Percentiles rank a stretch among this genome's conserved stretches.
These are phyloP conservation scores for Zygosaccharomyces rouxii DNA, from an alignment of 805 yeast genomes.

Conservation along the genomic window DNA sequence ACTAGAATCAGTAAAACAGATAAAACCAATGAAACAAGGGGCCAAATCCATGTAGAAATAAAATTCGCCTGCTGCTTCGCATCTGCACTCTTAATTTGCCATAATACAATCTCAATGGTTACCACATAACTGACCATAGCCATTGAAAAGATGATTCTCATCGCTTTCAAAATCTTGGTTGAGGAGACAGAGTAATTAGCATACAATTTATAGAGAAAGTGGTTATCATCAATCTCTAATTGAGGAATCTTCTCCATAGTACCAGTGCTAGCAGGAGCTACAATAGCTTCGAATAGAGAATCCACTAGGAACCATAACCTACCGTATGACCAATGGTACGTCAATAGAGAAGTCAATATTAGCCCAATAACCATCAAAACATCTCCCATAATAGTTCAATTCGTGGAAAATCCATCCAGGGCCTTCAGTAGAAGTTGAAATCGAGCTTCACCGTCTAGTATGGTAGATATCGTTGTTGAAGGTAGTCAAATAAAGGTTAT, in stretches of 20 bases:
- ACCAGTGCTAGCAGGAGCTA: slow-evolving; percentile 10
- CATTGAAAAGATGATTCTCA: slow-evolving; percentile 26
- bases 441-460: background rate
- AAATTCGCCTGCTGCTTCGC: slow-evolving; percentile 17
- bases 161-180: slow-evolving; percentile 12
- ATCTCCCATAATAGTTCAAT: slow-evolving; percentile 10
- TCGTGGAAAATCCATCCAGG: slow-evolving; percentile 3
- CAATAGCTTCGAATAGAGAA: slow-evolving; percentile 23
- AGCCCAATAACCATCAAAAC: slow-evolving; percentile 10
- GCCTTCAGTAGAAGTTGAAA: background rate
- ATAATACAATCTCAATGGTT: slow-evolving; percentile 32
- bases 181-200: slow-evolving; percentile 33
- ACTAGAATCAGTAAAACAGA: slow-evolving; percentile 24
- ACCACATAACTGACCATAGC: slow-evolving; percentile 29
- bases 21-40: slow-evolving; percentile 21
- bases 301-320: slow-evolving; percentile 17
- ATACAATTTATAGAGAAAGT: slow-evolving; percentile 29
- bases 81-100: slow-evolving; percentile 31
- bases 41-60: slow-evolving; percentile 29
- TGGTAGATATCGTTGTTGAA: background rate
- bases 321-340: slow-evolving; percentile 12
- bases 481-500: background rate
- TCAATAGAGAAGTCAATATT: slow-evolving; percentile 3
- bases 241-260: slow-evolving; percentile 7
- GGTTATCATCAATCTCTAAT: slow-evolving; percentile 14